Base-by-base conservation (phyloP, 306 rosid species). In the Vigna nakashimae region DNA sequence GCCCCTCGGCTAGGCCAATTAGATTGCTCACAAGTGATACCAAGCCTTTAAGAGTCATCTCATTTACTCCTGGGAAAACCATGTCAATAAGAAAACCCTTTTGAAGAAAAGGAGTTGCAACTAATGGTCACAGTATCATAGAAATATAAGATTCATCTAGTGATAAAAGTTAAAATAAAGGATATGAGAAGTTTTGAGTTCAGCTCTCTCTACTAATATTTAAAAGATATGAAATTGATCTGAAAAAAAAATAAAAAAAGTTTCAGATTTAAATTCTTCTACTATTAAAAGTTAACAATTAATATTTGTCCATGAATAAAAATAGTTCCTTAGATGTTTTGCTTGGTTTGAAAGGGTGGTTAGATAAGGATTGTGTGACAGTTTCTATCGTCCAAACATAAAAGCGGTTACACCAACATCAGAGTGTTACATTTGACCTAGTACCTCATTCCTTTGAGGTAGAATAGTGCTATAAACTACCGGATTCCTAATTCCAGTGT, bases 371-470 rank as follows among this genome's bases (percentile, higher is more conserved):
- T 78, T 89, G 60, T 80, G 67, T 84, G 83, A 71, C 52, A 71
- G 65, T 83, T 86, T 82, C 84, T 34, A 55, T 51, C 18, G 78
- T 82, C 86, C 89, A 65, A 82, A 82, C 82, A 75, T 24, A 60
- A 65, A 69, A 71, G 90, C 81, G 86, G 96, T 90, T 90, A 84
- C 91, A 94, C 97, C 97, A 85, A 90, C 82, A 81, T 77, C 76
- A 73, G 96, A 90, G 73, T 85, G 86, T 64, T 85, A 89, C 98
- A 73, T 87, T 81, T 79, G 87, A 94, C 97, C 98, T 87, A 82
- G 69, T 71, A 66, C 30, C 48, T 78, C 75, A 4, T 28, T 52
- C 65, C 52, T 68, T 73, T 71, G 13, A 32, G 32, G 32, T 14
- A 28, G 38, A 38, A 51, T 17, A 57, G 78, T 52, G 14, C 53